Evolutionary conservation across 441 rosid species (phyloP), one percentile per base, ranked within the genome.

Genomic region (Adansonia madagascariensis): DNA sequence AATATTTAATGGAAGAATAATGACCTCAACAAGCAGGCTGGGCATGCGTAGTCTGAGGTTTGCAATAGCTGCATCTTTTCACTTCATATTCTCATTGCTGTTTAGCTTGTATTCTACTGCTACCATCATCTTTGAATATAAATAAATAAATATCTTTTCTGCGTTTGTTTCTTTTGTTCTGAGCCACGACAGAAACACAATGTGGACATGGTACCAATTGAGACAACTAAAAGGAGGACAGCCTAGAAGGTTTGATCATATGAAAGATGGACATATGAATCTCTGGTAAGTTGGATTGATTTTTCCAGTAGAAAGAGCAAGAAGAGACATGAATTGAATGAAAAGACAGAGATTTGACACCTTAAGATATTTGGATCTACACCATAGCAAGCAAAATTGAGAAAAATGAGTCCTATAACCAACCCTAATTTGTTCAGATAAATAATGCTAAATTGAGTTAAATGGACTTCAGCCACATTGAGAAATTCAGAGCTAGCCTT

Each of bases 241-340:
- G 52, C 27, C 24, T 27, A 50, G 60, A 50, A 50, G 46, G 60
- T 70, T 70, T 50, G 60, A 70, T 70, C 60, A 70, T 27, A 22
- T 24, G 41, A 44, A 66, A 3, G 15, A 3, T 27, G 74, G 59
- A 70, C 60, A 27, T 70, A 9, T 14, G 24, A 70, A 27, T 50
- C 44, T 52, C 3, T 8, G 74, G 61, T 70, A 52, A 70, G 61
- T 70, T 53, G 44, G 61, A 70, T 31, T 70, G 59, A 14, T 69
- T 69, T 70, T 66, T 17, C 52, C 2, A 14, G 67, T 68, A 11
- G 39, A 68, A 46, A 46, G 20, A 68, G 11, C 18, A 20, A 46
- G 18, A 8, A 18, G 53, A 66, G 22, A 43, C 71, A 18, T 35
- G 49, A 15, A 64, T 41, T 17, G 14, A 65, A 65, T 17, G 43